phyloP scores from a whole-genome alignment of 192 early-diverging fungal genomes.

The Coemansia sp. region DNA sequence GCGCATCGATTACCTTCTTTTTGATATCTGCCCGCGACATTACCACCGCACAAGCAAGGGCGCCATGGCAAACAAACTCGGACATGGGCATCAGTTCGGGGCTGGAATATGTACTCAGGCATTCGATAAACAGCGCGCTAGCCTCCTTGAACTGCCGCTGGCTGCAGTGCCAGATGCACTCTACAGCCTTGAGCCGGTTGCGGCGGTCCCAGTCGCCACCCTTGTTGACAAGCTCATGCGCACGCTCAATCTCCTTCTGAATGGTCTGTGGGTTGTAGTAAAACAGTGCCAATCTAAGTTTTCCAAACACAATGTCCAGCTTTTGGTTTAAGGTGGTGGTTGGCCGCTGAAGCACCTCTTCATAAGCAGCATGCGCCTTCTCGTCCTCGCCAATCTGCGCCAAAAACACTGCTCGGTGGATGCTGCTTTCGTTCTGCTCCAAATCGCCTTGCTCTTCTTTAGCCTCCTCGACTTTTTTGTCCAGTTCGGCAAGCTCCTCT shows the following conservation, averaged over 20 bases:
- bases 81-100: slow-evolving; percentile 97
- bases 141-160: slow-evolving; percentile 96
- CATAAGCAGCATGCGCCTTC: slow-evolving; percentile 80
- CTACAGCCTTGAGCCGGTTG: slow-evolving; percentile 95
- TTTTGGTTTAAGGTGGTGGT: slow-evolving; percentile 83
- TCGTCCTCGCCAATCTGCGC: slow-evolving; percentile 97
- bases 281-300: slow-evolving; percentile 93
- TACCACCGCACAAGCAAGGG: slow-evolving; percentile 81
- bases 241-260: slow-evolving; percentile 37
- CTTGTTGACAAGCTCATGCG: slow-evolving; percentile 86
- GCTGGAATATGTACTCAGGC: slow-evolving; percentile 91
- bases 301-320: slow-evolving; percentile 91
- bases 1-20: slow-evolving; percentile 89
- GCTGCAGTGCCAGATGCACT: slow-evolving; percentile 89
- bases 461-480: slow-evolving; percentile 84
- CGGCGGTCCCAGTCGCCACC: slow-evolving; percentile 99
- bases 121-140: slow-evolving; percentile 86
- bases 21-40: slow-evolving; percentile 93
- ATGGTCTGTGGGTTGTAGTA: slow-evolving; percentile 74
- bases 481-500: slow-evolving; percentile 72
- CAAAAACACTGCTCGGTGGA: slow-evolving; percentile 86
- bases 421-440: slow-evolving; percentile 59
- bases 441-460: slow-evolving; percentile 93
- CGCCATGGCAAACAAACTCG: slow-evolving; percentile 94
- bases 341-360: slow-evolving; percentile 79